These are phyloP conservation scores for Fusarium brevicatenulatum DNA, from an alignment of 2,329 filamentous ascomycete genomes.

Conservation along the genomic window DNA sequence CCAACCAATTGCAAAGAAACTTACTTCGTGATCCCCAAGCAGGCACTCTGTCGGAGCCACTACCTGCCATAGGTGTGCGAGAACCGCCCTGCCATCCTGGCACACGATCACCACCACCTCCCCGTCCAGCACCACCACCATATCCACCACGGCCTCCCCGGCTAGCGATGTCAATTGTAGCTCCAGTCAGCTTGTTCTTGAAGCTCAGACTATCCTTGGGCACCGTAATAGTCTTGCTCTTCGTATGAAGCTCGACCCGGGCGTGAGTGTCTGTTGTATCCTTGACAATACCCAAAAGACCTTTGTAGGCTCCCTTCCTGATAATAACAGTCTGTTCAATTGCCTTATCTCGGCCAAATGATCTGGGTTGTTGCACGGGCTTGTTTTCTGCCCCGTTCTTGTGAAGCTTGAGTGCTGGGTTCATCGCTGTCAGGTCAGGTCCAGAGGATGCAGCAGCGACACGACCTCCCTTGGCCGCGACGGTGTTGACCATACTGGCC, in stretches of 20 bases:
- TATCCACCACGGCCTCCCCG: conserved; percentile 59
- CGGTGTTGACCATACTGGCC: conserved; percentile 84
- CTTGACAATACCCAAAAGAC: conserved; percentile 92
- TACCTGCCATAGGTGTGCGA: conserved; percentile 73
- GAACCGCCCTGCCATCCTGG: conserved; percentile 72
- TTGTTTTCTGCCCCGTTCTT: conserved; percentile 63
- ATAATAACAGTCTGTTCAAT: conserved; percentile 94
- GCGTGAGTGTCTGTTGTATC: conserved; percentile 88
- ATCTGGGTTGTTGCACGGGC: conserved; percentile 72
- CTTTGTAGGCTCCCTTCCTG: conserved; percentile 88
- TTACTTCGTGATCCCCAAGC: conserved; percentile 79
- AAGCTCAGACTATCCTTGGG: conserved; percentile 83
- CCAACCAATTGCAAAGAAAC: conserved; percentile 46
- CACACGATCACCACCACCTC: conserved; percentile 57
- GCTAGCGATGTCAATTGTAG: conserved; percentile 76
- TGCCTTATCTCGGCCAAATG: conserved; percentile 82
- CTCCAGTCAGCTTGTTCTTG: conserved; percentile 85
- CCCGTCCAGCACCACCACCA: conserved; percentile 56
- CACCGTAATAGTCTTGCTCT: conserved; percentile 89
- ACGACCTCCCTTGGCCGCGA: conserved; percentile 93
- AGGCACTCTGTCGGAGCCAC: conserved; percentile 75
- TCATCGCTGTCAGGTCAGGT: conserved; percentile 89
- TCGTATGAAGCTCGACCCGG: conserved; percentile 92
- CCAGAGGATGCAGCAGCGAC: conserved; percentile 65
- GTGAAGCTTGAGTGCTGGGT: conserved; percentile 84